Percentiles rank a stretch among this genome's conserved stretches.
phyloP scores from a whole-genome alignment of 768 basidiomycete genomes.

The Mycena kentingensis region DNA sequence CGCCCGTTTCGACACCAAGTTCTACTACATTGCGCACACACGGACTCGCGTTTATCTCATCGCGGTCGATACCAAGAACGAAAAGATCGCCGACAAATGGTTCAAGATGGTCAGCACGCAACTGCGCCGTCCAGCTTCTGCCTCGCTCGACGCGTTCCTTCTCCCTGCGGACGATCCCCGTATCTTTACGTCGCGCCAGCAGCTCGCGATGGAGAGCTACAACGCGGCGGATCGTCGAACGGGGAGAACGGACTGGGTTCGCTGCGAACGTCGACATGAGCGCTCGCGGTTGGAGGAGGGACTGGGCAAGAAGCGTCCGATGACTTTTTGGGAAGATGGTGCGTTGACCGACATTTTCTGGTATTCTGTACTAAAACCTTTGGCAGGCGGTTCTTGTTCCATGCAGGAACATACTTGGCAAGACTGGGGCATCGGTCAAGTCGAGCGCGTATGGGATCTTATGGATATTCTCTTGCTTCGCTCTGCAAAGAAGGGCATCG shows the following conservation, averaged over 20 bases:
- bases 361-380: conserved; percentile 2
- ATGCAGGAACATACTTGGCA: conserved; percentile 90
- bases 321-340: conserved; percentile 95
- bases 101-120: conserved; percentile 56
- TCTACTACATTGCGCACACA: conserved; percentile 94
- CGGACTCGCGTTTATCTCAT: conserved; percentile 87
- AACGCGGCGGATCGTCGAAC: conserved; percentile 65
- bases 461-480: conserved; percentile 91
- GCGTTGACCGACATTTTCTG: conserved; percentile 23
- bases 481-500: conserved; percentile 76
- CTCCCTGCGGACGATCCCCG: conserved; percentile 89
- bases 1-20: conserved; percentile 78
- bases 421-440: conserved; percentile 91
- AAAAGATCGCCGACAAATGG: conserved; percentile 71
- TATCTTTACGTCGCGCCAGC: conserved; percentile 85
- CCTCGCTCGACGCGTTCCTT: conserved; percentile 89
- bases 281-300: conserved; percentile 82
- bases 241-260: conserved; percentile 86
- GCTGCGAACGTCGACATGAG: conserved; percentile 91
- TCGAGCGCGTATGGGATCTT: conserved; percentile 93
- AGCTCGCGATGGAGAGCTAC: conserved; percentile 71
- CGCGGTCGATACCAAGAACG: conserved; percentile 67
- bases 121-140: conserved; percentile 82
- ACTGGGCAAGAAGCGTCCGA: conserved; percentile 79
- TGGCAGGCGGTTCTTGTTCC: conserved; percentile 75